Conservation (phyloP, 2,329 filamentous ascomycete species). For the Phyllosticta citriasiana region DNA sequence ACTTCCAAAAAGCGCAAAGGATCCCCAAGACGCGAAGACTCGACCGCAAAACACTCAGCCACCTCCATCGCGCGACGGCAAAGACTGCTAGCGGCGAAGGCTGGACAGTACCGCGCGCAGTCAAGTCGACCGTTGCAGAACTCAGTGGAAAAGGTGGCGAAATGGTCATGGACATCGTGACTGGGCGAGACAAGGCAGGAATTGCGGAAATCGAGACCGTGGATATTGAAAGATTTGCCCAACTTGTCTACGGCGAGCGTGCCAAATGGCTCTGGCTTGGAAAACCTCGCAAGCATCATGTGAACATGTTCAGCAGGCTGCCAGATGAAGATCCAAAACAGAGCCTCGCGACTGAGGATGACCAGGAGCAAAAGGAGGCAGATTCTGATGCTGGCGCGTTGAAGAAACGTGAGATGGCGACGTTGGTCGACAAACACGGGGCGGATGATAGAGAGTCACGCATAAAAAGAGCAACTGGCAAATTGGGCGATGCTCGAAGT, state of each 20-base stretch:
- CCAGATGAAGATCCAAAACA: slow-evolving; percentile 21
- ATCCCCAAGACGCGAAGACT: slow-evolving; percentile 67
- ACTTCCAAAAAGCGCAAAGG: slow-evolving; percentile 86
- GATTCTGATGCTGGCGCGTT: slow-evolving; percentile 22
- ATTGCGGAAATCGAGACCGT: slow-evolving; percentile 89
- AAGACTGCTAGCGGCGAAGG: slow-evolving; percentile 83
- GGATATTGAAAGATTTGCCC: slow-evolving; percentile 75
- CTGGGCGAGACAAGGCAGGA: slow-evolving; percentile 69
- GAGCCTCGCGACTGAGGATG: slow-evolving; percentile 45
- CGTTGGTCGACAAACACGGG: slow-evolving; percentile 1
- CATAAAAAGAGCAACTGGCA: slow-evolving; percentile 69
- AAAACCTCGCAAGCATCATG: slow-evolving; percentile 59
- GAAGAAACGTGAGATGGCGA: slow-evolving; percentile 20
- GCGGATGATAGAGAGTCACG: slow-evolving; percentile 13
- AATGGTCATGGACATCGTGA: slow-evolving; percentile 91
- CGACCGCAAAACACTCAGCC: slow-evolving; percentile 73
- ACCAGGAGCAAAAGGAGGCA: slow-evolving; percentile 40
- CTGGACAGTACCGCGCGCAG: slow-evolving; percentile 85
- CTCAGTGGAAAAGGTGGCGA: slow-evolving; percentile 89
- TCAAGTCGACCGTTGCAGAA: slow-evolving; percentile 91
- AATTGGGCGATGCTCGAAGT: slow-evolving; percentile 70
- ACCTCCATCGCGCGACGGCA: slow-evolving; percentile 71
- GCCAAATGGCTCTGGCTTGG: slow-evolving; percentile 94
- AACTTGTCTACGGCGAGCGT: slow-evolving; percentile 67
- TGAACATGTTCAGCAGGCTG: slow-evolving; percentile 30